Conservation (phyloP, 441 rosid species). For the Syzygium syzygioides region DNA sequence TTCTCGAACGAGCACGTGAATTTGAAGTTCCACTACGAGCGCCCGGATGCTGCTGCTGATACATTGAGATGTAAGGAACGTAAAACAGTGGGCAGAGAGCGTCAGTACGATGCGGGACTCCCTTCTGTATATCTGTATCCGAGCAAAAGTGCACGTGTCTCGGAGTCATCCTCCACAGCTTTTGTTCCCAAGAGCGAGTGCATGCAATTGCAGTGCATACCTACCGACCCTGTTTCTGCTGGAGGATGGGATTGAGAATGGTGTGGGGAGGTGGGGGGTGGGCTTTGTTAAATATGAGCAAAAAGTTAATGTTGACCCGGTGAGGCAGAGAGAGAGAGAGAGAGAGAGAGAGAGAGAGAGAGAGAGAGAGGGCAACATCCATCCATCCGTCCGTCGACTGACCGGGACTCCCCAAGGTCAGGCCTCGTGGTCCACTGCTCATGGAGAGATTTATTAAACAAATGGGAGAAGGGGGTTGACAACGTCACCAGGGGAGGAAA, state of each 20-base stretch:
- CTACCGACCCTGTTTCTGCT: background rate
- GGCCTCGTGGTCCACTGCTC: background rate
- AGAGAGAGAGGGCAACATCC: background rate
- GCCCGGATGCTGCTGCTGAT: too few species aligned
- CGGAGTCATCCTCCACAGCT: background rate
- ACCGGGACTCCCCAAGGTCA: background rate
- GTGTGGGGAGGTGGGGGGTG: background rate
- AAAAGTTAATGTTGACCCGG: background rate
- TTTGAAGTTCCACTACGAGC: too few species aligned
- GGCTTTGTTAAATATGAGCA: background rate
- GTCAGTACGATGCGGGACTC: background rate
- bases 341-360: background rate
- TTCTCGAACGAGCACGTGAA: background rate
- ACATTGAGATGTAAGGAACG: too few species aligned
- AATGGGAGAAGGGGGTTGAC: background rate
- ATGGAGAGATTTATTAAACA: background rate
- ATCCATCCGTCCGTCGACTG: background rate
- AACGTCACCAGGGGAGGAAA: background rate
- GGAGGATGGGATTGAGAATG: background rate
- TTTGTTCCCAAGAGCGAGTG: too few species aligned
- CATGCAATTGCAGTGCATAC: background rate
- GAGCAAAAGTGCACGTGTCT: background rate
- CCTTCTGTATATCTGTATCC: background rate
- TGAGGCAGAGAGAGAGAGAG: background rate
- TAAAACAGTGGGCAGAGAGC: background rate